phyloP scores from a whole-genome alignment of 768 basidiomycete species.

The button mushroom (Agaricus bisporus) region DNA sequence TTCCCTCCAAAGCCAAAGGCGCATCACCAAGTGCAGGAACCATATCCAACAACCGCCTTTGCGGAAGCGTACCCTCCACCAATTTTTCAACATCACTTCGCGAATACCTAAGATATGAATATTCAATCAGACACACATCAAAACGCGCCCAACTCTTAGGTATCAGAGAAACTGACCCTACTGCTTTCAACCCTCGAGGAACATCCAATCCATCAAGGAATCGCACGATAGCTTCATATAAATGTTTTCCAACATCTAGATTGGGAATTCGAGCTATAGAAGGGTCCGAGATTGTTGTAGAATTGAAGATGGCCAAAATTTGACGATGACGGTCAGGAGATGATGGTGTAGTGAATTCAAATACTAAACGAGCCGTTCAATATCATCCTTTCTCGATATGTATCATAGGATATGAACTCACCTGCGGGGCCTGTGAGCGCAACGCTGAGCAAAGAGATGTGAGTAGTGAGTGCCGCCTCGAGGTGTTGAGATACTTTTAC shows the following conservation, averaged over 20 bases:
- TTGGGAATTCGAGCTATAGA: slow-evolving; percentile 71
- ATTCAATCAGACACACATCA: neutral
- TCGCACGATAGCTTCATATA: slow-evolving; percentile 82
- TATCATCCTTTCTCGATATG: neutral
- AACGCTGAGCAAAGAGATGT: slow-evolving; percentile 38
- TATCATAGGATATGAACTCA: slow-evolving; percentile 15
- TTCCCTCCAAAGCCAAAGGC: slow-evolving; percentile 70
- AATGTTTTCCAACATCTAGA: slow-evolving; percentile 66
- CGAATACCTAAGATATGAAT: slow-evolving; percentile 43
- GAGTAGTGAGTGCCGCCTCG: neutral
- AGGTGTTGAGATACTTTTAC: slow-evolving; percentile 22
- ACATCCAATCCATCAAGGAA: slow-evolving; percentile 87
- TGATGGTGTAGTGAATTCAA: slow-evolving; percentile 93
- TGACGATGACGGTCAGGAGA: slow-evolving; percentile 88
- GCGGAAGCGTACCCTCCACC: slow-evolving; percentile 90
- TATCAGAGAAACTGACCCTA: slow-evolving; percentile 41
- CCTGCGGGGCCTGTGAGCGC: slow-evolving; percentile 87
- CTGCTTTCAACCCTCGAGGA: slow-evolving; percentile 78
- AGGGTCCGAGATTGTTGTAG: slow-evolving; percentile 58
- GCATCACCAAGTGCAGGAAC: slow-evolving; percentile 87
- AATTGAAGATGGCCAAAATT: slow-evolving; percentile 77
- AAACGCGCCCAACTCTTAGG: neutral
- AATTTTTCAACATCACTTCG: slow-evolving; percentile 61
- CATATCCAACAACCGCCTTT: slow-evolving; percentile 85
- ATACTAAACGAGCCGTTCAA: slow-evolving; percentile 44